Evolutionary conservation across 768 basidiomycete species (phyloP), one percentile per base, ranked within the genome.

Genomic region (Gautieria morchelliformis): DNA sequence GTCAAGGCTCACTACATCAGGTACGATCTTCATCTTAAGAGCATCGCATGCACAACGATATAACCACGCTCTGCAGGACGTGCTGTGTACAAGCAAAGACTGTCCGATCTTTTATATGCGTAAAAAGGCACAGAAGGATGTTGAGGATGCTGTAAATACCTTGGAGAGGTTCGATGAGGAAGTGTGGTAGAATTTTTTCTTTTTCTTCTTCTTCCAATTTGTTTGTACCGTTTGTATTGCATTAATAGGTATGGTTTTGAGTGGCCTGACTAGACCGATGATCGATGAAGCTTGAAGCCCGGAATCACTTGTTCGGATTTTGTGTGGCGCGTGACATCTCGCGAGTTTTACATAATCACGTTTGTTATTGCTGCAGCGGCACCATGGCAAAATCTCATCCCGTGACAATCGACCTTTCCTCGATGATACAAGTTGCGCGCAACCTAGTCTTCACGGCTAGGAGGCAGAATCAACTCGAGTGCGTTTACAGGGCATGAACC

Each of bases 41-140:
- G 56, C 47, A 56, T 46, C 15, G 22, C 22, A 47, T 24, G 10
- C 52, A 52, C 32, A 12, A 27, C 27, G 2, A 27, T 27, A 27
- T 27, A 14, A 14, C 5, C 19, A 20, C 27, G 24, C 17, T 5
- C 20, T 33, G 10, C 63, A 96, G 90, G 96, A 99, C 67, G 96
- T 98, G 9, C 75, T 99, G 30, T 99, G 95, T 67, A 89, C 91
- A 0, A 93, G 90, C 67, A 94, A 90, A 67, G 96, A 99, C 71
- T 99, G 96, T 63, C 96, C 96, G 0, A 98, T 98, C 59, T 99
- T 94, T 71, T 99, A 99, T 68, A 93, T 96, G 86, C 76, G 96
- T 44, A 97, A 97, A 74, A 97, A 97, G 66, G 86, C 94, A 9
- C 96, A 98, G 71, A 97, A 97, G 69, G 95, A 98, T 66, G 96